A percentile compares a stretch with the other conserved stretches of the same genome.
Conservation (phyloP, 1,139 yeast species). For the Blastobotrys capitulatus region DNA sequence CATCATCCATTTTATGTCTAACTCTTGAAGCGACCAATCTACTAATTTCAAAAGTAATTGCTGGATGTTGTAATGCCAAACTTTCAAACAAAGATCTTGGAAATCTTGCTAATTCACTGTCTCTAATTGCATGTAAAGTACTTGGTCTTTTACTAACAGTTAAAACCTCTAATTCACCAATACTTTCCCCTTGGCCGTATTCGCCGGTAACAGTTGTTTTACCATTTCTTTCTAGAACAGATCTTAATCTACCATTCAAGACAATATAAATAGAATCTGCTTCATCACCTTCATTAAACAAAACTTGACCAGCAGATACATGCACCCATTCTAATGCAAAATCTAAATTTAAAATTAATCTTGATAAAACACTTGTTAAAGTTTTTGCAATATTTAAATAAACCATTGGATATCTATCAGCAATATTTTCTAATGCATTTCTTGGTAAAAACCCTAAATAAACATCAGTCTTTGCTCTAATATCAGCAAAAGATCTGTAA, state of each 20-base stretch:
- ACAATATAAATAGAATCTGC: slow-evolving; percentile 94
- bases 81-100: slow-evolving; percentile 87
- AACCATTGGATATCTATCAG: slow-evolving; percentile 71
- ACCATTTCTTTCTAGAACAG: slow-evolving; percentile 39
- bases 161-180: slow-evolving; percentile 92
- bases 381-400: slow-evolving; percentile 74
- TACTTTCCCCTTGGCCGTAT: slow-evolving; percentile 88
- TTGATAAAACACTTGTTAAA: slow-evolving; percentile 59
- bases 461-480: slow-evolving; percentile 52
- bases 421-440: slow-evolving; percentile 53
- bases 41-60: slow-evolving; percentile 85
- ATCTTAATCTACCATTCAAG: slow-evolving; percentile 81
- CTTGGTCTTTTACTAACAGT: slow-evolving; percentile 72
- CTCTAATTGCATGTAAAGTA: slow-evolving; percentile 83
- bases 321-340: slow-evolving; percentile 96
- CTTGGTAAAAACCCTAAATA: slow-evolving; percentile 72
- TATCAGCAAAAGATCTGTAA: slow-evolving; percentile 67
- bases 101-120: slow-evolving; percentile 87
- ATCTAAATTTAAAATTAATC: slow-evolving; percentile 68
- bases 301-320: slow-evolving; percentile 72
- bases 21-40: slow-evolving; percentile 79
- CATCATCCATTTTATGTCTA: slow-evolving; percentile 23
- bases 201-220: slow-evolving; percentile 54
- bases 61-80: slow-evolving; percentile 77
- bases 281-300: slow-evolving; percentile 76